A percentile compares a stretch with the other conserved stretches of the same genome.
Evolutionary conservation across 257 asterid genomes (phyloP).

Genomic region (Verbascum thapsus): DNA sequence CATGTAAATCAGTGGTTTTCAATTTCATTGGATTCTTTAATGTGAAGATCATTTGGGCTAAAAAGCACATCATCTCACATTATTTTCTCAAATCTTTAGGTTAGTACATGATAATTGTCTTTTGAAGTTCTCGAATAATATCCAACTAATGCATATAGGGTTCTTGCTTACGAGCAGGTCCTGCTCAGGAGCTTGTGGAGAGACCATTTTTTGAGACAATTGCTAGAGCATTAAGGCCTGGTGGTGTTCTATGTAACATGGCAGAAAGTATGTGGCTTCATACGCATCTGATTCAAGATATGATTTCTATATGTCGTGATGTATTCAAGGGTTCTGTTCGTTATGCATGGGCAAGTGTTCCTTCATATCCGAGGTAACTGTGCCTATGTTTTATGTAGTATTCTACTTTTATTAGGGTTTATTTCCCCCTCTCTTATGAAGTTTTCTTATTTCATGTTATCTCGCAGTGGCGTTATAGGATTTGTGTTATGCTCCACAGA

Average conservation of each 20-base stretch:
- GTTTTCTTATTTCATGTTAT: slow-evolving; percentile 26
- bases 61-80: neutral
- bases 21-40: too few relatives aligned
- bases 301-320: slow-evolving; percentile 73
- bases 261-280: slow-evolving; percentile 99
- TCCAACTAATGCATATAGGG: neutral
- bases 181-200: slow-evolving; percentile 94
- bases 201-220: slow-evolving; percentile 84
- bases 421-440: too few relatives aligned
- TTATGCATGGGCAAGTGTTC: slow-evolving; percentile 96
- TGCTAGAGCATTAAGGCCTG: slow-evolving; percentile 86
- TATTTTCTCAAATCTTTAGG: neutral
- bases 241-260: slow-evolving; percentile 98
- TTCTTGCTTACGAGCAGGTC: slow-evolving; percentile 55
- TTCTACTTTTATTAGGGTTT: too few relatives aligned
- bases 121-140: too few relatives aligned
- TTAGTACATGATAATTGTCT: neutral
- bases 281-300: slow-evolving; percentile 90
- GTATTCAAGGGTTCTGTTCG: slow-evolving; percentile 85
- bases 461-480: slow-evolving; percentile 89
- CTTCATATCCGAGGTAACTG: slow-evolving; percentile 90
- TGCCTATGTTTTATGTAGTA: neutral
- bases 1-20: neutral
- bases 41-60: neutral
- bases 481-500: slow-evolving; percentile 80